Evolutionary conservation across 352 stramenopile genomes (phyloP).

Genomic region (Phytophthora hibernalis): DNA sequence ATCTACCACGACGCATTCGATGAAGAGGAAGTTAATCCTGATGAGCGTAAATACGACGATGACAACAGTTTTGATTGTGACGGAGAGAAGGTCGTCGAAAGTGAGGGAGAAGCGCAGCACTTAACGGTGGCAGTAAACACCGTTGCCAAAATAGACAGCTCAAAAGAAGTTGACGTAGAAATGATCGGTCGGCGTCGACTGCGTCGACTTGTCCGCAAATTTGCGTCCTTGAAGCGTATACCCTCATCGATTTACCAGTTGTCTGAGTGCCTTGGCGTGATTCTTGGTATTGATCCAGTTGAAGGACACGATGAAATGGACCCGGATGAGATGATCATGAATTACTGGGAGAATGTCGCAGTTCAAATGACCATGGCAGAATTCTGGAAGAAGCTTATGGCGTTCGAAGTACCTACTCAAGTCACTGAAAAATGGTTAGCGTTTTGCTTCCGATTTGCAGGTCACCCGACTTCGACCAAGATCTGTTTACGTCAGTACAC

Average conservation of each 20-base stretch:
- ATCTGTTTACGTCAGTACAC: conserved; percentile 55
- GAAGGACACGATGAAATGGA: conserved; percentile 70
- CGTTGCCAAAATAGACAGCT: neutral
- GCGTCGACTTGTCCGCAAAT: conserved; percentile 41
- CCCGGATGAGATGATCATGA: conserved; percentile 75
- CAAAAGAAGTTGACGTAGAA: neutral
- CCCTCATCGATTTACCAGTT: conserved; percentile 68
- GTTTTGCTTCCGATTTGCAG: conserved; percentile 63
- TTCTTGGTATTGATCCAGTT: conserved; percentile 69
- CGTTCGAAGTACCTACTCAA: conserved; percentile 50
- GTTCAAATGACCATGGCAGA: conserved; percentile 35
- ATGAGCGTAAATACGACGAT: neutral
- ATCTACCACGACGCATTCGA: conserved; percentile 42
- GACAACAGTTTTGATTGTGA: neutral
- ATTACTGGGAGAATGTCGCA: conserved; percentile 69
- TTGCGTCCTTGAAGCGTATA: conserved; percentile 44
- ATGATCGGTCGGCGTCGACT: conserved; percentile 2
- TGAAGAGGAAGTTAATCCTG: neutral
- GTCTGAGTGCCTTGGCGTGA: conserved; percentile 69
- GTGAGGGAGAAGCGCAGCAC: neutral
- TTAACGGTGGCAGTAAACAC: neutral
- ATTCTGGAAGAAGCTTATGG: conserved; percentile 58
- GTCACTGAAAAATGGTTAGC: conserved; percentile 66
- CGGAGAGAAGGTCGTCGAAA: neutral
- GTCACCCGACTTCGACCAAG: conserved; percentile 67